Percentiles rank a stretch among this genome's conserved stretches.
These are phyloP conservation scores for Nigrograna mackinnonii DNA, from an alignment of 2,329 filamentous ascomycete genomes.

Conservation along the genomic window DNA sequence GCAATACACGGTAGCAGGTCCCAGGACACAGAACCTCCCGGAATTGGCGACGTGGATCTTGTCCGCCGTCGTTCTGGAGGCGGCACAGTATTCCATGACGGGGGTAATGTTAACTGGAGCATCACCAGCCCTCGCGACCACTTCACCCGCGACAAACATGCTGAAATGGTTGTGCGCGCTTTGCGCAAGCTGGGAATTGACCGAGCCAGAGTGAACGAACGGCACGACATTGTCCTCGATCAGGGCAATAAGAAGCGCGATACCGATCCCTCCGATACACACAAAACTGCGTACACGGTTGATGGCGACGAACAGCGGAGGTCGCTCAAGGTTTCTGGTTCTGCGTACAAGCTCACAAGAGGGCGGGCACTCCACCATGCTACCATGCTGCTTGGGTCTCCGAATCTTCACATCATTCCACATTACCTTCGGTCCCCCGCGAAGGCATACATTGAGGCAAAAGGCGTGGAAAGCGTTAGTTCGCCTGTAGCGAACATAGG, in stretches of 20 bases:
- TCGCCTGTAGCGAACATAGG: slow-evolving; percentile 82
- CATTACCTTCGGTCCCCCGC: slow-evolving; percentile 77
- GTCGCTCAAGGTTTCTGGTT: slow-evolving; percentile 82
- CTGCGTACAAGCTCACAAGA: slow-evolving; percentile 89
- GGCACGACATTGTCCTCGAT: slow-evolving; percentile 90
- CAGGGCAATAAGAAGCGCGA: slow-evolving; percentile 38
- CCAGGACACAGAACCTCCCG: slow-evolving; percentile 40
- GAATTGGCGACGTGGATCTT: slow-evolving; percentile 57
- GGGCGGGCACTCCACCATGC: slow-evolving; percentile 86
- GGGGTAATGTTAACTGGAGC: slow-evolving; percentile 92
- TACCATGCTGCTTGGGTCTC: slow-evolving; percentile 80
- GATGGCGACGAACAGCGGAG: slow-evolving; percentile 29
- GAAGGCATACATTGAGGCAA: slow-evolving; percentile 73
- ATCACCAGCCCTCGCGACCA: slow-evolving; percentile 77
- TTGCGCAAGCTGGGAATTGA: slow-evolving; percentile 63
- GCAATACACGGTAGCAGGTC: slow-evolving; percentile 12
- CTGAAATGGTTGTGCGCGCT: slow-evolving; percentile 89
- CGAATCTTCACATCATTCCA: slow-evolving; percentile 71
- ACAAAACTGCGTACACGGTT: slow-evolving; percentile 48
- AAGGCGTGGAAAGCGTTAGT: slow-evolving; percentile 89
- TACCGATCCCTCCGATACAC: slow-evolving; percentile 43
- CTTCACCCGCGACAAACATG: slow-evolving; percentile 86
- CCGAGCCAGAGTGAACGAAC: slow-evolving; percentile 76
- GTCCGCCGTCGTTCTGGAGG: slow-evolving; percentile 87
- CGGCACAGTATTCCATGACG: slow-evolving; percentile 91